phyloP scores from a whole-genome alignment of 192 early-diverging fungal genomes.

The Backusella mclennaniae region DNA sequence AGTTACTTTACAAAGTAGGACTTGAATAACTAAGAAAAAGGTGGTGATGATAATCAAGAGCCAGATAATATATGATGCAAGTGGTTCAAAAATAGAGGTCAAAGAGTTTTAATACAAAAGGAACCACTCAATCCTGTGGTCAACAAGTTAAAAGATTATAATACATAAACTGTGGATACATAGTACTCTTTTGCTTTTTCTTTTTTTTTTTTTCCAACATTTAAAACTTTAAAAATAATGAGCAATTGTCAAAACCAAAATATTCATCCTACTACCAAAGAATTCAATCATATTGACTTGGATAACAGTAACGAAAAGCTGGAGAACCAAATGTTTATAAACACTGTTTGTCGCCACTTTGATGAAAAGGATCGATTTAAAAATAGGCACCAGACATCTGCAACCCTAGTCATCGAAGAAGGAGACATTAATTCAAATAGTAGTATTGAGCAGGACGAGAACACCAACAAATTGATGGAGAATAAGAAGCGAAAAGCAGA shows the following conservation, averaged over 20 bases:
- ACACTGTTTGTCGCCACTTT: not conserved
- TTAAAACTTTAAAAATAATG: not conserved
- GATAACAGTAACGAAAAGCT: not conserved
- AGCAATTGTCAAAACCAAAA: not conserved
- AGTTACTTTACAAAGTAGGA: not conserved
- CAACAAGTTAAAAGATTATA: not conserved
- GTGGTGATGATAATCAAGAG: no score
- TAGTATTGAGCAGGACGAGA: not conserved
- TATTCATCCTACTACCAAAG: not conserved
- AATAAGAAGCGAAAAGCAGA: not conserved
- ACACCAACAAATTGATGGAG: not conserved
- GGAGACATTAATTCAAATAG: not conserved
- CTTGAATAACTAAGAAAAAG: not conserved
- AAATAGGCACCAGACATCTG: not conserved
- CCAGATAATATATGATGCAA: not conserved
- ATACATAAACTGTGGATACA: not conserved
- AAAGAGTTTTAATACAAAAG: not conserved
- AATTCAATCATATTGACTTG: not conserved
- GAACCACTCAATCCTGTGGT: not conserved
- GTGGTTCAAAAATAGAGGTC: not conserved
- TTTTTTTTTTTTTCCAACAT: not conserved
- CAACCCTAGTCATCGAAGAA: not conserved
- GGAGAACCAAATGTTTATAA: not conserved
- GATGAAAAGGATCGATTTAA: not conserved
- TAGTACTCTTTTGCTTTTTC: not conserved